phyloP scores from a whole-genome alignment of 306 rosid species.

The Pterocarpus macrocarpus region DNA sequence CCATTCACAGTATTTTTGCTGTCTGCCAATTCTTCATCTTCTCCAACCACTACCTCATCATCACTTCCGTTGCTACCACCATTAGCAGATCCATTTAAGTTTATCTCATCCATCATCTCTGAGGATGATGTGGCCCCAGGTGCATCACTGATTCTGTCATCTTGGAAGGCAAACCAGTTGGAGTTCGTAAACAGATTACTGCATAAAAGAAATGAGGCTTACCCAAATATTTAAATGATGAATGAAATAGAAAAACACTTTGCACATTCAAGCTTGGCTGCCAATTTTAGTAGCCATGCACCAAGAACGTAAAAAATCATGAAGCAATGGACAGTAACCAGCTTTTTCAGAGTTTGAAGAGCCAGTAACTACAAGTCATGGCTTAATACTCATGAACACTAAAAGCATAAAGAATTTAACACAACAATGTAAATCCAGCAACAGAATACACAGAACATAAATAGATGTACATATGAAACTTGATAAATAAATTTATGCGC shows the following conservation, averaged over 20 bases:
- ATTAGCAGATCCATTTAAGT: constrained; percentile 70
- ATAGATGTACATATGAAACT: not conserved
- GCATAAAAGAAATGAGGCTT: constrained; percentile 50
- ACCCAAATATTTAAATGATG: constrained; percentile 13
- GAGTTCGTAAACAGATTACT: constrained; percentile 95
- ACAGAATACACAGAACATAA: constrained; percentile 15
- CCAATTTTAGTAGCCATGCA: constrained; percentile 8
- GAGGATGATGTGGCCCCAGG: constrained; percentile 69
- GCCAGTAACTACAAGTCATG: not conserved
- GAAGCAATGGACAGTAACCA: not conserved
- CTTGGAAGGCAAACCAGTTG: constrained; percentile 99
- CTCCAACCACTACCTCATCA: constrained; percentile 93
- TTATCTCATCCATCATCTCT: constrained; percentile 86
- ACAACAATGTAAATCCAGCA: constrained; percentile 28
- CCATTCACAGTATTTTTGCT: constrained; percentile 63
- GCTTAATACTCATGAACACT: constrained; percentile 6
- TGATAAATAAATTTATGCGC: not conserved
- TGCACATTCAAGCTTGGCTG: constrained; percentile 19
- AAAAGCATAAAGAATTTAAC: not conserved
- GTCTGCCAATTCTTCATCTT: constrained; percentile 75
- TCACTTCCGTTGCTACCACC: constrained; percentile 83
- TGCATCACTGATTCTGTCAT: constrained; percentile 71
- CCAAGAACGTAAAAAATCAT: constrained; percentile 9
- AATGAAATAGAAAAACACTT: constrained; percentile 29
- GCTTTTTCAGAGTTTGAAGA: constrained; percentile 5